phyloP scores from a whole-genome alignment of 495 filamentous ascomycete species.

The Penicillium cataractarum region DNA sequence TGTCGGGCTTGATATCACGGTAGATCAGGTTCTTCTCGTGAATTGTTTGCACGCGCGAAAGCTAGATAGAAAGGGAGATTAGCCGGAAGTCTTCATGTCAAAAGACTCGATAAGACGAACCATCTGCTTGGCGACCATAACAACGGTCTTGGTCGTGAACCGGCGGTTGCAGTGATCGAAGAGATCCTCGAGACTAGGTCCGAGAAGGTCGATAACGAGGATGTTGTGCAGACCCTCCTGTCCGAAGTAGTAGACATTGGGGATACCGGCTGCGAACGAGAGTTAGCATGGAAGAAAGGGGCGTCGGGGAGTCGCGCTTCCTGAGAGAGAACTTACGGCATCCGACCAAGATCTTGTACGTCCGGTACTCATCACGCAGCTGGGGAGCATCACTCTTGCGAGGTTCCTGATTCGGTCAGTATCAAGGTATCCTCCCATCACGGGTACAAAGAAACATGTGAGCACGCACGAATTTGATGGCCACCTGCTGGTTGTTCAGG shows the following conservation, averaged over 20 bases:
- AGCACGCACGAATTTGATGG: conserved; percentile 95
- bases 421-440: background rate
- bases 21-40: conserved; percentile 99
- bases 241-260: conserved; percentile 99
- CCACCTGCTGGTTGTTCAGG: conserved; percentile 98
- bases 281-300: conserved; percentile 5
- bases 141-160: conserved; percentile 96
- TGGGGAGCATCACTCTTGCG: conserved; percentile 98
- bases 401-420: conserved; percentile 72
- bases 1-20: conserved; percentile 99
- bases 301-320: conserved; percentile 1
- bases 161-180: conserved; percentile 97
- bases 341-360: conserved; percentile 98
- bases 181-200: conserved; percentile 93
- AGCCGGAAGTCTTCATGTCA: conserved; percentile 14
- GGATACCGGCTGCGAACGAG: conserved; percentile 78
- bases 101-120: conserved; percentile 51
- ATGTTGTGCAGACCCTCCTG: conserved; percentile 99
- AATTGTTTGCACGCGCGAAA: conserved; percentile 98
- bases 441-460: background rate
- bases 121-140: conserved; percentile 99
- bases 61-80: conserved; percentile 47
- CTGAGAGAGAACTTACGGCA: conserved; percentile 77
- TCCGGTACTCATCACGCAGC: conserved; percentile 97
- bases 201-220: conserved; percentile 95